Base-by-base conservation (phyloP, 1,284 basidiomycete species). In the Ustilago sp. region DNA sequence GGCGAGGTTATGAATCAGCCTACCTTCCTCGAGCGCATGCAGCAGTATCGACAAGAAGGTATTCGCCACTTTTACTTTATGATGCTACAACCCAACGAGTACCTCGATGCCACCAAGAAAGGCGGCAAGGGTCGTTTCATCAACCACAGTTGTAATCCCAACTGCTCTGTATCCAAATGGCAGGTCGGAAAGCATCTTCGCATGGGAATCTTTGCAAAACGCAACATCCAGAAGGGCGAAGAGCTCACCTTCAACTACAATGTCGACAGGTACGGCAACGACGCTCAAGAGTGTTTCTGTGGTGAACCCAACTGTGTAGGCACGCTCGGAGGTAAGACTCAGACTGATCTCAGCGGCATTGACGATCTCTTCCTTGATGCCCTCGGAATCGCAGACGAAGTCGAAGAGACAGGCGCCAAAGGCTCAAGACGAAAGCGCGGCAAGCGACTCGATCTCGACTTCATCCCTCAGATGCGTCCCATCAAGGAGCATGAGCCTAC, bases 181-280 rank as follows among this genome's bases (percentile, higher is more conserved):
- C 95, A 95, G 17, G 91, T 99, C 13, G 96, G 94, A 11, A 88
- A 91, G 38, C 91, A 93, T 77, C 91, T 99, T 79, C 92, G 96
- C 38, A 99, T 98, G 97, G 96, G 96, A 56, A 98, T 99, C 80
- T 99, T 99, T 84, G 91, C 96, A 31, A 95, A 93, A 84, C 90
- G 96, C 67, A 86, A 90, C 71, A 93, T 99, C 79, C 87, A 89
- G 83, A 90, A 90, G 83, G 88, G 94, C 74, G 97, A 99, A 85
- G 97, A 99, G 87, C 88, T 99, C 74, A 99, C 96, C 0, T 99
- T 99, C 89, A 98, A 99, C 87, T 99, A 99, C 87, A 99, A 99
- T 84, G 97, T 99, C 52, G 97, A 99, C 87, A 93, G 97, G 68
- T 99, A 99, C 86, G 96, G 96, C 1, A 94, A 99, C 86, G 94